These are phyloP conservation scores for Tetracladium setigerum DNA, from an alignment of 495 filamentous ascomycete genomes.

Conservation along the genomic window DNA sequence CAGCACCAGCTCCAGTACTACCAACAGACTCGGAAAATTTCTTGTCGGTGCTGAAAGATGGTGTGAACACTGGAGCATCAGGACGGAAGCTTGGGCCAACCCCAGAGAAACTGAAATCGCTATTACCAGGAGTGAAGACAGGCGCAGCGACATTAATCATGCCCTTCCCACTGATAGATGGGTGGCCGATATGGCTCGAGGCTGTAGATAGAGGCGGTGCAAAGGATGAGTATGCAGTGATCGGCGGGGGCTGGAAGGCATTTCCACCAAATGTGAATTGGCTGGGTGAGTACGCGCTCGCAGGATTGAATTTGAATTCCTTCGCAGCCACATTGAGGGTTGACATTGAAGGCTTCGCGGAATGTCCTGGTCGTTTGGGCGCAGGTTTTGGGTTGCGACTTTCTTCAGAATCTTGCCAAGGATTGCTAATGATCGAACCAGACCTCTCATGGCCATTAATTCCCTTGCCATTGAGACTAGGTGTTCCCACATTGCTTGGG, in stretches of 20 bases:
- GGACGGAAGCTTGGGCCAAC: constrained; percentile 66
- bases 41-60: constrained; percentile 35
- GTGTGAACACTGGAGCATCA: constrained; percentile 74
- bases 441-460: constrained; percentile 9
- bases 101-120: constrained; percentile 69
- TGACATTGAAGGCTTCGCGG: constrained; percentile 60
- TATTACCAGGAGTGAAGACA: constrained; percentile 59
- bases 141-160: constrained; percentile 64
- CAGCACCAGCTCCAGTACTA: constrained; percentile 27
- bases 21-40: constrained; percentile 29
- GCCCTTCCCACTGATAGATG: constrained; percentile 13
- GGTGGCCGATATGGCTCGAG: constrained; percentile 19
- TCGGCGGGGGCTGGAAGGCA: constrained; percentile 40
- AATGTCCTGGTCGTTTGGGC: constrained; percentile 32
- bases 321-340: constrained; percentile 81
- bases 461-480: constrained; percentile 20
- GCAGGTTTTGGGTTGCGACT: background rate
- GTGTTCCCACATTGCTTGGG: constrained; percentile 63
- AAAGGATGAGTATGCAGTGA: constrained; percentile 12
- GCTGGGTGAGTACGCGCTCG: constrained; percentile 52
- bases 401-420: constrained; percentile 18
- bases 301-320: constrained; percentile 78
- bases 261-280: constrained; percentile 46
- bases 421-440: constrained; percentile 18
- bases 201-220: constrained; percentile 13